Evolutionary conservation across 106 monocot species (phyloP).

Genomic region (Agapanthus africanus): DNA sequence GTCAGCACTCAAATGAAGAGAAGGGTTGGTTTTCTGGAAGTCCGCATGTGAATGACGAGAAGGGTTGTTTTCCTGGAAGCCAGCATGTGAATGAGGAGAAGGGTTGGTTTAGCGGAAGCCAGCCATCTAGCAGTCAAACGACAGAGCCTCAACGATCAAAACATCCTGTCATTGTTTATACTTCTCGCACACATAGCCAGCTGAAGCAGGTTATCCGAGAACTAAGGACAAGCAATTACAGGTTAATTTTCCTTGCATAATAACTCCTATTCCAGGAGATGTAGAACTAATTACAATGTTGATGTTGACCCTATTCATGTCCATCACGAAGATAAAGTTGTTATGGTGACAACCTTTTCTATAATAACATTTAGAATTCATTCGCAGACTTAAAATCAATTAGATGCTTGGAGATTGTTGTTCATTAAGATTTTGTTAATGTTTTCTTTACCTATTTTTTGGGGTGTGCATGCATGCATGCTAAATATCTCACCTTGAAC

Average conservation of each 20-base stretch:
- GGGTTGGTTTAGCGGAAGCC: conserved; percentile 20
- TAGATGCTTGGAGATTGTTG: too few relatives aligned
- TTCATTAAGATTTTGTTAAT: too few relatives aligned
- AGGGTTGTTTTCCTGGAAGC: conserved; percentile 14
- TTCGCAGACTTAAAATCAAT: background rate
- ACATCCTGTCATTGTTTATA: conserved; percentile 74
- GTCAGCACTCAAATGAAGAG: conserved; percentile 21
- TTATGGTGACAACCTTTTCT: background rate
- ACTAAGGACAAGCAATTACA: conserved; percentile 67
- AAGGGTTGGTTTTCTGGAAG: conserved; percentile 18
- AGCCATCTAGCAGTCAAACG: conserved; percentile 35
- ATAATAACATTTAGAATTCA: background rate
- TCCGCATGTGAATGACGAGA: conserved; percentile 21
- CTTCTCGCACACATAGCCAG: conserved; percentile 95
- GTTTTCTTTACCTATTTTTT: too few relatives aligned
- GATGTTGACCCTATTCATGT: background rate
- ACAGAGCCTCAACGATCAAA: conserved; percentile 20
- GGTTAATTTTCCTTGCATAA: conserved; percentile 30
- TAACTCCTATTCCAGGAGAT: background rate
- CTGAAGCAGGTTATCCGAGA: conserved; percentile 92
- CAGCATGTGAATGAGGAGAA: conserved; percentile 23
- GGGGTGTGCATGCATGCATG: too few relatives aligned
- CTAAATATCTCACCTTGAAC: too few relatives aligned
- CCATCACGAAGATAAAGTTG: too few relatives aligned
- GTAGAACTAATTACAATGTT: background rate